Conservation (phyloP, 192 early-diverging fungal species). For the Linnemannia exigua region DNA sequence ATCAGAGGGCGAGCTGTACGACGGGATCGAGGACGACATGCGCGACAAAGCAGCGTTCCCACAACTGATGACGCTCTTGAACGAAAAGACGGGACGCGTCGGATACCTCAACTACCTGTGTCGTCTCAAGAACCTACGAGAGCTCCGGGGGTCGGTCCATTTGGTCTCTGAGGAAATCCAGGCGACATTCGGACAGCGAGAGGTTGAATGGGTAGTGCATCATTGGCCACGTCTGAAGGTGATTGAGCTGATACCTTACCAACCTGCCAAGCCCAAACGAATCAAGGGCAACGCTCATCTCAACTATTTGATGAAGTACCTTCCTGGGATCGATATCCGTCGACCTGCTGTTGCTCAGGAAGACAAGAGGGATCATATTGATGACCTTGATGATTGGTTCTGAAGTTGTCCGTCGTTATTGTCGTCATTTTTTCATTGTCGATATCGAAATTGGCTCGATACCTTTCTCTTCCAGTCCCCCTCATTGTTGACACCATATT, state of each 20-base stretch:
- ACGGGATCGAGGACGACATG: not conserved
- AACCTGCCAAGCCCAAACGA: not conserved
- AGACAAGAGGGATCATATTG: not conserved
- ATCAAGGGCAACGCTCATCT: not conserved
- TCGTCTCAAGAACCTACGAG: not conserved
- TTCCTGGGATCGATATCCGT: not conserved
- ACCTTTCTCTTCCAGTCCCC: no score
- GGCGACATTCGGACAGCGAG: not conserved
- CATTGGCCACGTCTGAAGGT: not conserved
- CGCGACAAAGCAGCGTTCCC: not conserved
- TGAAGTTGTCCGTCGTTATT: not conserved
- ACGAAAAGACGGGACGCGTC: not conserved
- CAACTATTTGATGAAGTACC: not conserved
- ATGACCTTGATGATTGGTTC: not conserved
- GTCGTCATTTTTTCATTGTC: not conserved
- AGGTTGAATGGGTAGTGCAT: not conserved
- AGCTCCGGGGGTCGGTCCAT: not conserved
- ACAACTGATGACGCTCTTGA: not conserved
- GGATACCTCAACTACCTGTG: not conserved
- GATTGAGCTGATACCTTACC: not conserved
- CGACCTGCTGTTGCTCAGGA: not conserved
- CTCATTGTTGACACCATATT: no score
- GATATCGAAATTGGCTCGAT: no score
- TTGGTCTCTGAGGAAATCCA: not conserved
- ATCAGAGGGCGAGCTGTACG: not conserved